Evolutionary conservation across 148 eudicot species (phyloP).

Genomic region (Polygonum maritimum): DNA sequence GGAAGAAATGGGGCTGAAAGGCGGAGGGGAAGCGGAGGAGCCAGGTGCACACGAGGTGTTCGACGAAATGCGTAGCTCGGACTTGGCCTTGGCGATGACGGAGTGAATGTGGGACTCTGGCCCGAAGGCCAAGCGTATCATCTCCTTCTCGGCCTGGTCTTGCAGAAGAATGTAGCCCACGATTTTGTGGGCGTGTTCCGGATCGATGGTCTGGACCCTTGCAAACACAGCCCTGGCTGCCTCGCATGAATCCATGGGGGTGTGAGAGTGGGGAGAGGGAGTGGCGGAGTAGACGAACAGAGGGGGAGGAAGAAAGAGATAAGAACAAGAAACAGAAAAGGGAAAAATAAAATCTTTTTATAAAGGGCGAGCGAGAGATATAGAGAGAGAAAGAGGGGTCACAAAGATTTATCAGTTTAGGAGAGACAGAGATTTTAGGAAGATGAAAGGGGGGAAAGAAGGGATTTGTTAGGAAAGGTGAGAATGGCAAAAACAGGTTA

Average conservation of each 20-base stretch:
- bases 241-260: conserved; percentile 58
- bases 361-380: conserved; percentile 1
- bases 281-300: conserved; percentile 7
- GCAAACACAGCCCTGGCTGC: conserved; percentile 47
- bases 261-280: conserved; percentile 1
- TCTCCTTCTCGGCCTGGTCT: conserved; percentile 56
- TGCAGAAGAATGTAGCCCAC: conserved; percentile 57
- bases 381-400: conserved; percentile 15
- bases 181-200: conserved; percentile 65
- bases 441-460: conserved; percentile 4
- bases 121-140: conserved; percentile 59
- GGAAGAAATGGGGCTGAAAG: conserved; percentile 16
- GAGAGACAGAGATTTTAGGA: conserved; percentile 5
- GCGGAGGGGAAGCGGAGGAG: conserved; percentile 14
- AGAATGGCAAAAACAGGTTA: neutral
- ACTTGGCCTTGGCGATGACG: conserved; percentile 38
- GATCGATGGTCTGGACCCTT: conserved; percentile 54
- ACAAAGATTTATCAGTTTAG: conserved; percentile 5
- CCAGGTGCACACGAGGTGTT: conserved; percentile 31
- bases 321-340: conserved; percentile 4
- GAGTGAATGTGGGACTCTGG: conserved; percentile 39
- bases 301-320: conserved; percentile 4
- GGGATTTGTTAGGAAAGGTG: conserved; percentile 5
- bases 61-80: conserved; percentile 34
- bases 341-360: neutral